Evolutionary conservation across 805 yeast genomes (phyloP), one percentile per base, ranked within the genome.

Genomic region (Blastobotrys robertii): DNA sequence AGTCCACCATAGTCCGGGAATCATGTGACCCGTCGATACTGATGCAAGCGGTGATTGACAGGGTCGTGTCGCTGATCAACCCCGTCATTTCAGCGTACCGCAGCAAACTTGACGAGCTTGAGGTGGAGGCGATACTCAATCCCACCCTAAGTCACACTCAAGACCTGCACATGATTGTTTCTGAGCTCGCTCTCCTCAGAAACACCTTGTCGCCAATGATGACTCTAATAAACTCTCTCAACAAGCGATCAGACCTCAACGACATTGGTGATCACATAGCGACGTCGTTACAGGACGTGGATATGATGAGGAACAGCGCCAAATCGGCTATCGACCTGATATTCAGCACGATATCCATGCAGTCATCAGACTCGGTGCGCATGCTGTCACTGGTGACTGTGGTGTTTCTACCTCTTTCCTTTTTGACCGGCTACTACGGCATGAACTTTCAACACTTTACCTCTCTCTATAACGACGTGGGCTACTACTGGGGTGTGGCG

Each of bases 341-440:
- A 8, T 77, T 76, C 63, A 77, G 77, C 49, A 76, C 79, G 2
- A 69, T 76, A 34, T 69, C 78, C 1, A 73, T 73, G 8, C 72
- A 72, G 37, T 73, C 77, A 2, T 73, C 74, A 47, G 73, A 66
- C 48, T 69, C 80, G 3, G 76, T 77, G 69, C 65, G 68, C 41
- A 68, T 70, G 53, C 60, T 77, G 35, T 72, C 80, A 6, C 53
- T 77, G 32, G 73, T 77, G 8, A 72, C 81, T 1, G 80, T 77
- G 10, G 67, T 77, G 10, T 76, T 77, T 50, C 61, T 77, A 32
- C 82, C 82, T 4, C 54, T 77, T 42, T 68, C 77, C 4, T 77
- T 77, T 52, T 66, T 78, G 68, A 74, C 81, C 1, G 81, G 81
- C 9, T 77, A 74, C 52, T 77, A 72, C 47, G 79, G 79, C 12